phyloP scores from a whole-genome alignment of 192 early-diverging fungal species.

The Radiomyces spectabilis region DNA sequence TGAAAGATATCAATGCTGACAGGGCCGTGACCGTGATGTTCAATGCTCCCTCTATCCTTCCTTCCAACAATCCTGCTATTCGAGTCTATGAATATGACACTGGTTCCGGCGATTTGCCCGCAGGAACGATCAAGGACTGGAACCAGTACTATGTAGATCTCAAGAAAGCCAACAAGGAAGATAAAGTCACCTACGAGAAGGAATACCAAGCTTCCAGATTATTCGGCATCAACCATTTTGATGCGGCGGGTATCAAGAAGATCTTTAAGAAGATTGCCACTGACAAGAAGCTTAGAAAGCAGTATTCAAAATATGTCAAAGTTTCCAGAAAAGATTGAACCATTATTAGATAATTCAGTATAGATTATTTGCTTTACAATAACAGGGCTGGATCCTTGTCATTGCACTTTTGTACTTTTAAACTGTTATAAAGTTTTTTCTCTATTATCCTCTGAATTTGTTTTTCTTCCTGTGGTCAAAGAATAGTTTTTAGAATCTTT shows the following conservation, averaged over 20 bases:
- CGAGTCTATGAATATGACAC: conserved; percentile 28
- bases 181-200: conserved; percentile 3
- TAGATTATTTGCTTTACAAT: no score
- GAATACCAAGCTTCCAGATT: conserved; percentile 22
- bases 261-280: not conserved
- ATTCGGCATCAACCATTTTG: conserved; percentile 10
- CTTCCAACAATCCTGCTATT: conserved; percentile 28
- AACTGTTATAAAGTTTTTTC: no score
- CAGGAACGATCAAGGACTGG: conserved; percentile 23
- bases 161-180: conserved; percentile 9
- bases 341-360: no score
- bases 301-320: not conserved
- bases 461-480: no score
- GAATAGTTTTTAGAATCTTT: no score
- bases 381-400: no score
- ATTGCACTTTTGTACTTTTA: no score
- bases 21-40: conserved; percentile 13
- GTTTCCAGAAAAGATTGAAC: not conserved
- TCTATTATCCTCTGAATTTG: no score
- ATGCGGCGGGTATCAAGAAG: conserved; percentile 2
- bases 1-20: not conserved
- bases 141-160: conserved; percentile 22
- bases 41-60: conserved; percentile 32
- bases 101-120: not conserved
- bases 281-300: not conserved